A percentile compares a stretch with the other conserved stretches of the same genome.
Conservation (phyloP, 2,329 filamentous ascomycete genomes). For the Diaporthe citrichinensis region DNA sequence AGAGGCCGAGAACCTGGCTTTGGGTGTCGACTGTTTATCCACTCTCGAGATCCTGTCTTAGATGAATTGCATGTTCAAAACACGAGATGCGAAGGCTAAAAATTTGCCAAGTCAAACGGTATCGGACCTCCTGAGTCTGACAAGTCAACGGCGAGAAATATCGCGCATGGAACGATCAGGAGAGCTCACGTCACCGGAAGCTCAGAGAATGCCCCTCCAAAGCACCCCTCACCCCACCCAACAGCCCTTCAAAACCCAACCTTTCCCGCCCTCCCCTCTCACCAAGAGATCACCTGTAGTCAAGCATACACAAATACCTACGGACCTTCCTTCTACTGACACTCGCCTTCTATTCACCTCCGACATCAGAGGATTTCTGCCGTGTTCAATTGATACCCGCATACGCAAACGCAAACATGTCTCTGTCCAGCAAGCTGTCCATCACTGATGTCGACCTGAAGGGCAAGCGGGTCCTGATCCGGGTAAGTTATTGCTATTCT, state of each 20-base stretch:
- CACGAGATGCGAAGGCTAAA: constrained; percentile 33
- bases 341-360: constrained; percentile 42
- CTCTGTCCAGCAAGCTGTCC: constrained; percentile 97
- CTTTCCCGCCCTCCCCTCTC: constrained; percentile 43
- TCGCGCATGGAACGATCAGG: constrained; percentile 39
- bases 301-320: constrained; percentile 29
- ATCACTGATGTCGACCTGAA: constrained; percentile 97
- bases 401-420: constrained; percentile 74
- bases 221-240: constrained; percentile 38
- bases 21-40: constrained; percentile 30
- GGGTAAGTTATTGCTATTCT: constrained; percentile 72
- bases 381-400: constrained; percentile 42
- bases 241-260: constrained; percentile 25
- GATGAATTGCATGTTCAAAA: constrained; percentile 32
- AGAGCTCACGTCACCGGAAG: constrained; percentile 39
- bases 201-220: constrained; percentile 37
- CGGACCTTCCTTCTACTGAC: neutral
- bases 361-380: constrained; percentile 34
- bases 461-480: constrained; percentile 97
- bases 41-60: constrained; percentile 12
- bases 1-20: constrained; percentile 23
- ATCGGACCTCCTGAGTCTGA: constrained; percentile 39
- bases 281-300: constrained; percentile 31
- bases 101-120: constrained; percentile 38
- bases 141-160: constrained; percentile 41